phyloP scores from a whole-genome alignment of 306 rosid species.

The Quercus agrifolia region DNA sequence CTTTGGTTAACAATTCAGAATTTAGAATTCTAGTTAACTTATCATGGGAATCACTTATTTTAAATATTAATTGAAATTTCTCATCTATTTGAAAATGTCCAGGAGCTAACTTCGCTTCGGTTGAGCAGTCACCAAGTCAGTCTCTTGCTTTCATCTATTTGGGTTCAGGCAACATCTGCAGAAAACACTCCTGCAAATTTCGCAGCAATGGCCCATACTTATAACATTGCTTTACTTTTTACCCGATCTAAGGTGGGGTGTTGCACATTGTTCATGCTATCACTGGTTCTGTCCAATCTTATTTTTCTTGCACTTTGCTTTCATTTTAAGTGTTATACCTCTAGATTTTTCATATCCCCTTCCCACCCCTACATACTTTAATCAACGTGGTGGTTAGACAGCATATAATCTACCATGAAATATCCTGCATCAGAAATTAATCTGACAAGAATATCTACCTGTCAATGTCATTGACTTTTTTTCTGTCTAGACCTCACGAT shows the following conservation, averaged over 20 bases:
- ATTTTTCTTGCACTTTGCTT: not conserved
- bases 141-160: constrained; percentile 88
- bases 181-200: constrained; percentile 69
- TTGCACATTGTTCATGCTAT: constrained; percentile 11
- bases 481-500: not conserved
- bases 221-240: constrained; percentile 67
- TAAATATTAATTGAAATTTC: constrained; percentile 17
- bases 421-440: not conserved
- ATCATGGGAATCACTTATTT: not conserved
- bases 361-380: not conserved
- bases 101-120: constrained; percentile 79
- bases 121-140: constrained; percentile 93
- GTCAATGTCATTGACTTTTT: not conserved
- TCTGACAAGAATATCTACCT: not conserved
- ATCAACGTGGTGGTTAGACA: not conserved
- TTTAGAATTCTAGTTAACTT: not conserved
- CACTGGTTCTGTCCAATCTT: constrained; percentile 5
- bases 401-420: not conserved
- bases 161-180: constrained; percentile 91
- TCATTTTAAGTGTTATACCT: not conserved
- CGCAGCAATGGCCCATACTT: constrained; percentile 93
- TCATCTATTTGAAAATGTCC: constrained; percentile 24
- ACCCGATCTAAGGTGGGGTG: constrained; percentile 78
- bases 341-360: not conserved
- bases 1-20: not conserved